Evolutionary conservation across 768 basidiomycete genomes (phyloP), one percentile per base, ranked within the genome.

Genomic region (Russula sp.): DNA sequence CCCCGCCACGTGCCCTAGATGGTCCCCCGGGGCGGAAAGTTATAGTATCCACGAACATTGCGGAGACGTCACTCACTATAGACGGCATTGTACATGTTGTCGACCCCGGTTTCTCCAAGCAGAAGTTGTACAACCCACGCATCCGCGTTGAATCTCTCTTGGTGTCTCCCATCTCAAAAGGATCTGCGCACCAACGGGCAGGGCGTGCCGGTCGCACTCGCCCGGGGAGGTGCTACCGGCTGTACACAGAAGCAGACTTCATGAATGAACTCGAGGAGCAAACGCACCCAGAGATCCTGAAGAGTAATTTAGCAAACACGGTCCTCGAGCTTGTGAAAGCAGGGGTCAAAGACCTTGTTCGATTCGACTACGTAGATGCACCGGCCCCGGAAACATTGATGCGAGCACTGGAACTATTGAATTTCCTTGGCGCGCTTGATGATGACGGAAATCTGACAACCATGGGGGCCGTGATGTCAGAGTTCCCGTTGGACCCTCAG

Each of bases 61-160:
- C 97, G 4, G 96, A 99, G 75, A 98, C 96, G 2, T 96, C 94
- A 2, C 76, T 98, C 49, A 99, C 96, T 2, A 98, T 99, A 61
- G 96, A 99, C 68, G 96, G 96, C 27, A 98, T 99, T 70, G 95
- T 99, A 27, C 98, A 98, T 70, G 96, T 98, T 62, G 94, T 98
- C 50, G 96, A 98, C 71, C 93, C 95, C 0, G 95, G 94, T 1
- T 97, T 98, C 77, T 94, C 90, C 44, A 96, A 99, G 75, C 96
- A 98, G 75, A 98, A 96, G 72, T 89, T 98, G 54, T 99, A 98
- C 78, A 98, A 98, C 73, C 97, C 96, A 0, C 84, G 96, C 34
- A 97, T 97, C 63, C 87, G 96, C 51, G 95, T 98, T 20, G 95
- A 99, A 77, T 89, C 88, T 64, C 77, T 99, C 58, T 77, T 98